Percentiles rank a stretch among this genome's conserved stretches.
Evolutionary conservation across 192 early-diverging fungal genomes (phyloP).

Genomic region (Coemansia sp.): DNA sequence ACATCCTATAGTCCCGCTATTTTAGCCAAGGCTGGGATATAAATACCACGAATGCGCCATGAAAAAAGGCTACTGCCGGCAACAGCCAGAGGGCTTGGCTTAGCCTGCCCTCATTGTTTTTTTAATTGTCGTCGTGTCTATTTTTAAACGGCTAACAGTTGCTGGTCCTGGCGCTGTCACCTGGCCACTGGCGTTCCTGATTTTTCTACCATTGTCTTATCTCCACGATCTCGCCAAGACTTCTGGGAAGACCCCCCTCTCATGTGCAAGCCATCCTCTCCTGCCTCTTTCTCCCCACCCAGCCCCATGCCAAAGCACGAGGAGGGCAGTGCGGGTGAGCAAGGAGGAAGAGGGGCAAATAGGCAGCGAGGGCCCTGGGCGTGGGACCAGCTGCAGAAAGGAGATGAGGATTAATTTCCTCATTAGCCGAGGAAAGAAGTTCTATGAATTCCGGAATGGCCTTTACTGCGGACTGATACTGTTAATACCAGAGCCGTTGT

Average conservation of each 20-base stretch:
- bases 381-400: neutral
- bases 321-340: neutral
- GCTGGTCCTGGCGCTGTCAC: conserved; percentile 1
- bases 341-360: neutral
- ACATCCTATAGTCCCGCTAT: neutral
- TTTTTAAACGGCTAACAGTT: neutral
- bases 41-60: neutral
- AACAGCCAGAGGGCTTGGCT: neutral
- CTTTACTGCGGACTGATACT: neutral
- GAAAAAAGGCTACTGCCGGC: neutral
- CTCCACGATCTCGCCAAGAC: neutral
- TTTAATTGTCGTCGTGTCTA: neutral
- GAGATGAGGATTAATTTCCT: conserved; percentile 6
- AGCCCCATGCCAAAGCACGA: neutral
- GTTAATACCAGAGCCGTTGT: neutral
- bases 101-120: neutral
- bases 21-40: neutral
- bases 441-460: neutral
- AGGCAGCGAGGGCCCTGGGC: neutral
- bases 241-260: neutral
- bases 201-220: neutral
- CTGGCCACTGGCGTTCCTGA: neutral
- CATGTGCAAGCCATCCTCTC: neutral
- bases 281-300: neutral
- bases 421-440: neutral